Base-by-base conservation (phyloP, 106 monocot genomes). In the Phalaenopsis equestris region DNA sequence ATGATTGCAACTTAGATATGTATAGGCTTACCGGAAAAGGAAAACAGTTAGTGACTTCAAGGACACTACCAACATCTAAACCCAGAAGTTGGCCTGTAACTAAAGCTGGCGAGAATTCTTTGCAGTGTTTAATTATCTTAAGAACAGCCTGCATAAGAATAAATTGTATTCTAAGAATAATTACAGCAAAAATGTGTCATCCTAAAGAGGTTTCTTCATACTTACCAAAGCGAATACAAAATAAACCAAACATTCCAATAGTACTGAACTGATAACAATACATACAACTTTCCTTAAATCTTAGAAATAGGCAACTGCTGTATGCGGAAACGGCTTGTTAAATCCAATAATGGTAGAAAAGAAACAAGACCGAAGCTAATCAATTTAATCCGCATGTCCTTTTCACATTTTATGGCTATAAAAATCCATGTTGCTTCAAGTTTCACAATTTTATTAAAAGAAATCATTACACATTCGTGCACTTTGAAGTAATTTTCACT, bases 21-120 rank as follows among this genome's bases (percentile, higher is more conserved):
- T 10, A 14, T 72, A 45, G 15, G 41, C 42, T 57, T 86, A 78
- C 84, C 72, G 97, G 97, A 73, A 98, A 98, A 72, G 97, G 97
- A 84, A 98, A 98, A 76, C 97, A 98, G 61, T 98, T 98, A 17
- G 97, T 98, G 47, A 98, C 88, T 90, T 98, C 98, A 82, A 94
- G 92, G 24, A 94, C 92, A 65, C 93, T 94, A 11, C 96, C 96
- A 84, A 97, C 96, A 87, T 97, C 96, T 74, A 97, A 83, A 80
- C 96, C 96, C 80, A 92, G 94, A 82, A 97, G 90, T 85, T 97
- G 96, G 42, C 96, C 96, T 18, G 93, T 97, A 11, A 97, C 96
- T 42, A 97, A 74, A 81, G 96, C 82, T 61, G 96, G 96, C 42
- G 94, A 88, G 65, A 94, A 94, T 75, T 97, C 96, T 78, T 94